Evolutionary conservation across 2,329 filamentous ascomycete genomes (phyloP).

Genomic region (Penicillium expansum): DNA sequence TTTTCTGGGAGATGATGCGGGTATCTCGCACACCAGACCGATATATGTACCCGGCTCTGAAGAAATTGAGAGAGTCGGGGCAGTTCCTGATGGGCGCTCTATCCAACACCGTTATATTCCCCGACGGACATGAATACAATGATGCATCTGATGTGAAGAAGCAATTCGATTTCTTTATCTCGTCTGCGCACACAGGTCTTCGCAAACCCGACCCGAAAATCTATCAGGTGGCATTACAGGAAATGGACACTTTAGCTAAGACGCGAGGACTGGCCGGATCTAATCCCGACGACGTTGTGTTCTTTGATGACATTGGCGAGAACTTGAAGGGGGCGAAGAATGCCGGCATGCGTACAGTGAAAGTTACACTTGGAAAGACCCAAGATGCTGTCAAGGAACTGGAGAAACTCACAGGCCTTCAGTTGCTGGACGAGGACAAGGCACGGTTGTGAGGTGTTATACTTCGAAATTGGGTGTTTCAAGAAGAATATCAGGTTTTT

Average conservation of each 20-base stretch:
- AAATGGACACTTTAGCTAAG: constrained; percentile 62
- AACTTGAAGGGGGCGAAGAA: constrained; percentile 79
- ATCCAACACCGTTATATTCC: constrained; percentile 88
- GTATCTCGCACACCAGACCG: constrained; percentile 69
- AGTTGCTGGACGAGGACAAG: constrained; percentile 40
- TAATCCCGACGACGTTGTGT: constrained; percentile 67
- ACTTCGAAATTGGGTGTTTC: background rate
- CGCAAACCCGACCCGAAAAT: constrained; percentile 83
- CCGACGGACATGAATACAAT: constrained; percentile 67
- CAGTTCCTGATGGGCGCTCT: constrained; percentile 75
- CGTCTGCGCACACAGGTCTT: constrained; percentile 79
- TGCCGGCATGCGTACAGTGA: constrained; percentile 77
- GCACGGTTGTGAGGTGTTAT: constrained; percentile 32
- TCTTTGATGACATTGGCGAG: constrained; percentile 91
- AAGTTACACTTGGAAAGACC: constrained; percentile 74
- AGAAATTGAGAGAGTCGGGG: constrained; percentile 62
- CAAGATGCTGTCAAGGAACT: constrained; percentile 79
- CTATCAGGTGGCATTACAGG: constrained; percentile 69
- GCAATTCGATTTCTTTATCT: constrained; percentile 84
- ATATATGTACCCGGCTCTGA: constrained; percentile 81
- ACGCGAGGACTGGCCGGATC: constrained; percentile 57
- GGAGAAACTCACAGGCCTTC: constrained; percentile 70
- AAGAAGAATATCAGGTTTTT: background rate
- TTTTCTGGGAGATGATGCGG: constrained; percentile 93
- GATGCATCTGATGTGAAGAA: constrained; percentile 59